Percentiles rank a stretch among this genome's conserved stretches.
phyloP scores from a whole-genome alignment of 768 basidiomycete genomes.

The Hygrophoropsis aurantiaca region DNA sequence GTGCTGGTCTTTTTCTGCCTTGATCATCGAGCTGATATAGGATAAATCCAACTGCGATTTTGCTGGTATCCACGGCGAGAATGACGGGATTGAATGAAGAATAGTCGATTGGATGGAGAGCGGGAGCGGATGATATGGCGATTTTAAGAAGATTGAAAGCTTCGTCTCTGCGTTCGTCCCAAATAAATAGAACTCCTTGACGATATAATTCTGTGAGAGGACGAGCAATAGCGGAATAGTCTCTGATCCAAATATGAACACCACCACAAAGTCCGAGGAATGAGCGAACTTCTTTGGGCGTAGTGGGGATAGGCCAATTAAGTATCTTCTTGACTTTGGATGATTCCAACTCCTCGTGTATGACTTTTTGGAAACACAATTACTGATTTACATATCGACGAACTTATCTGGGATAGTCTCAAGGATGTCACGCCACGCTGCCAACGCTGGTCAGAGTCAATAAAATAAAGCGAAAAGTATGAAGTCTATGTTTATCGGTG shows the following conservation, averaged over 20 bases:
- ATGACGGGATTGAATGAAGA: conserved; percentile 1
- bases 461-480: too few species aligned
- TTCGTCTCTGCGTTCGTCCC: conserved; percentile 2
- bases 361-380: too few species aligned
- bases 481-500: too few species aligned
- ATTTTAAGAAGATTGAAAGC: conserved; percentile 19
- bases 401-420: too few species aligned
- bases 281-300: conserved; percentile 14
- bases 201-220: conserved; percentile 25
- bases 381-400: too few species aligned
- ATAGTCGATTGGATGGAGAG: conserved; percentile 13
- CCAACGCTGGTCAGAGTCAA: too few species aligned
- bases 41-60: conserved; percentile 36
- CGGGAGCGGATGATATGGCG: conserved; percentile 4
- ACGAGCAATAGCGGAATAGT: conserved; percentile 21
- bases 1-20: conserved; percentile 18
- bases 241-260: conserved; percentile 27
- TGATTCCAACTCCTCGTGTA: too few species aligned
- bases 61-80: conserved; percentile 25
- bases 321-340: conserved; percentile 23
- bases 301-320: conserved; percentile 27
- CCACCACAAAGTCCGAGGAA: conserved; percentile 30
- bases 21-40: conserved; percentile 22
- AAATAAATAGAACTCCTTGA: conserved; percentile 21
- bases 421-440: too few species aligned